phyloP scores from a whole-genome alignment of 148 eudicot genomes.

The Chenopodium album region DNA sequence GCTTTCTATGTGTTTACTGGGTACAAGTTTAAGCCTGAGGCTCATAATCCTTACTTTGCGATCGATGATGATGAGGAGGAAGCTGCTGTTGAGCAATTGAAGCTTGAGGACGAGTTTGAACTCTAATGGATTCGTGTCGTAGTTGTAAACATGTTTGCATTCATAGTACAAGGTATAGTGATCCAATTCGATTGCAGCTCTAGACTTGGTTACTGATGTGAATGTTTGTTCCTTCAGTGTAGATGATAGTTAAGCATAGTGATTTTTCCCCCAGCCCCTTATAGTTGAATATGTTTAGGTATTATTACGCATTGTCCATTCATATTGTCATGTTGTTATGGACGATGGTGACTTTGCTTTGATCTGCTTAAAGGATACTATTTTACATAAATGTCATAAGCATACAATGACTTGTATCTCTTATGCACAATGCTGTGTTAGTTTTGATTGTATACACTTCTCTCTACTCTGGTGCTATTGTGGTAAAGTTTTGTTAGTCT shows the following conservation, averaged over 20 bases:
- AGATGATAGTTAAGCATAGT: slow-evolving; percentile 14
- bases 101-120: slow-evolving; percentile 73
- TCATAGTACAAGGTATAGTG: slow-evolving; percentile 23
- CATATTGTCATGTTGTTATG: background rate
- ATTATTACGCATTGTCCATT: slow-evolving; percentile 1
- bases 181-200: slow-evolving; percentile 8
- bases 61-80: slow-evolving; percentile 80
- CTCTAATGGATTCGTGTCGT: slow-evolving; percentile 31
- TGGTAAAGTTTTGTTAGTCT: background rate
- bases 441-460: background rate
- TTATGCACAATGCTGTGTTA: background rate
- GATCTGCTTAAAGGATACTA: slow-evolving; percentile 5
- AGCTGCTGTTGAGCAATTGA: slow-evolving; percentile 65
- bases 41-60: slow-evolving; percentile 67
- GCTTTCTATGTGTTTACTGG: slow-evolving; percentile 66
- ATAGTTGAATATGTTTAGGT: slow-evolving; percentile 11
- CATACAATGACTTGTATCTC: slow-evolving; percentile 8
- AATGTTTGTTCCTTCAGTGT: slow-evolving; percentile 18
- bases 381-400: slow-evolving; percentile 2
- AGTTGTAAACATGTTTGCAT: slow-evolving; percentile 7
- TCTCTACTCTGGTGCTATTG: background rate
- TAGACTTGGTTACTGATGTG: slow-evolving; percentile 22
- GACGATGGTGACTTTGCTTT: background rate
- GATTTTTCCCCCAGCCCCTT: background rate
- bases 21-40: slow-evolving; percentile 67